These are phyloP conservation scores for Talaromyces piceae DNA, from an alignment of 2,329 filamentous ascomycete genomes.

Conservation along the genomic window DNA sequence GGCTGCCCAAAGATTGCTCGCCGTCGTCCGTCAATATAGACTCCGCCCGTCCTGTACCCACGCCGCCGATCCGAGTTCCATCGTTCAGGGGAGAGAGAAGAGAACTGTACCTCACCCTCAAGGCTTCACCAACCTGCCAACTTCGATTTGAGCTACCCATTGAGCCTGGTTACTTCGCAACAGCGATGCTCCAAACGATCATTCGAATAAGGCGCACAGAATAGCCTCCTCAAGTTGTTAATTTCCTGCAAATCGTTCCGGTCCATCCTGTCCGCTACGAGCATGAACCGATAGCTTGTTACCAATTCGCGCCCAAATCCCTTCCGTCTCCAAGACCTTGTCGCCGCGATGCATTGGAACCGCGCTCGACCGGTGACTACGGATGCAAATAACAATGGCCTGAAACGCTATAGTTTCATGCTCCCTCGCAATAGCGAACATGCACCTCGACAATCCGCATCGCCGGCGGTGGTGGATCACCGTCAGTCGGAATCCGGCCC, in stretches of 20 bases:
- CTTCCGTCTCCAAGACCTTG: background rate
- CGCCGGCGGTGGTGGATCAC: constrained; percentile 20
- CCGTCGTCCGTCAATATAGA: background rate
- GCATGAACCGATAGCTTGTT: constrained; percentile 9
- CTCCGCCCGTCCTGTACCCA: background rate
- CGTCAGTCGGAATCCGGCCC: constrained; percentile 30
- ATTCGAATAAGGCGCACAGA: background rate
- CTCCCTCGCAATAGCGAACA: constrained; percentile 32
- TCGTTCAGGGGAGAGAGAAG: background rate
- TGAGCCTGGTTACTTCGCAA: background rate
- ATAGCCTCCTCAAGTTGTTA: background rate
- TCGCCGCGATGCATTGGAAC: constrained; percentile 35
- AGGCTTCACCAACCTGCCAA: background rate
- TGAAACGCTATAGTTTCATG: constrained; percentile 28
- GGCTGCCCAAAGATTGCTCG: constrained; percentile 3
- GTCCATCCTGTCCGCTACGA: background rate
- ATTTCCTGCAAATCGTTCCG: background rate
- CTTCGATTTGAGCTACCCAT: background rate
- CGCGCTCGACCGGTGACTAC: constrained; percentile 27
- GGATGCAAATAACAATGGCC: constrained; percentile 22
- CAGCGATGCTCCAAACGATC: background rate
- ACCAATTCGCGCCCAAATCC: background rate
- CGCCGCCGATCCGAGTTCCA: background rate
- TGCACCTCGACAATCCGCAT: constrained; percentile 24
- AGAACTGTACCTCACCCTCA: background rate